A percentile compares a stretch with the other conserved stretches of the same genome.
These are phyloP conservation scores for Gastrolobium villosum DNA, from an alignment of 306 rosid genomes.

Conservation along the genomic window DNA sequence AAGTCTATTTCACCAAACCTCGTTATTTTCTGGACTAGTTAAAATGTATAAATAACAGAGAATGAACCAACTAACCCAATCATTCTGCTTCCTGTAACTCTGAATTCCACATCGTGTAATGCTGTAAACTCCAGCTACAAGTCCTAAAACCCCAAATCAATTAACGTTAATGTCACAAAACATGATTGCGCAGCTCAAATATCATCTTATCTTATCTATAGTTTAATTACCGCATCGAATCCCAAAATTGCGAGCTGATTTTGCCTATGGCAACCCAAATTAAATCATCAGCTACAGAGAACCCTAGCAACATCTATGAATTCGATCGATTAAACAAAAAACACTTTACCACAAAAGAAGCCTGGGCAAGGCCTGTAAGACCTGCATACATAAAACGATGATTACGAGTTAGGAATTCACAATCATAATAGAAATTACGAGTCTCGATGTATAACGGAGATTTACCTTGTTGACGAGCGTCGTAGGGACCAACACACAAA, in stretches of 20 bases:
- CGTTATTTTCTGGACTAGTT: not conserved
- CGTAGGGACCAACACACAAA: constrained; percentile 75
- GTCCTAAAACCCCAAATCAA: constrained; percentile 59
- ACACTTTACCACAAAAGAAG: constrained; percentile 74
- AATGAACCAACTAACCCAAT: constrained; percentile 71
- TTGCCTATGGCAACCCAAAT: constrained; percentile 65
- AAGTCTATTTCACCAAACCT: not conserved
- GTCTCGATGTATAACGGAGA: not conserved
- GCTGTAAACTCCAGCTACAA: constrained; percentile 72
- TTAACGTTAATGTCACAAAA: constrained; percentile 38
- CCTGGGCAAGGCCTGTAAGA: constrained; percentile 64
- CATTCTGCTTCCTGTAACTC: constrained; percentile 68
- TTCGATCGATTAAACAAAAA: not conserved
- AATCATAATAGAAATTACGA: not conserved
- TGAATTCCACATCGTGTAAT: constrained; percentile 74
- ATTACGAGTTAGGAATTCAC: not conserved
- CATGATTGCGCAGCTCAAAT: constrained; percentile 28
- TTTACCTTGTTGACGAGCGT: constrained; percentile 73
- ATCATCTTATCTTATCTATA: not conserved
- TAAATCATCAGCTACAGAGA: constrained; percentile 43
- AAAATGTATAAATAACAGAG: constrained; percentile 17
- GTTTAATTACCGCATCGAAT: constrained; percentile 73
- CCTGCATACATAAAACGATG: constrained; percentile 57
- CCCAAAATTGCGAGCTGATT: constrained; percentile 56
- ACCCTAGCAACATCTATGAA: constrained; percentile 14